phyloP scores from a whole-genome alignment of 139 green algal species.

The Spirogloea muscicola region DNA sequence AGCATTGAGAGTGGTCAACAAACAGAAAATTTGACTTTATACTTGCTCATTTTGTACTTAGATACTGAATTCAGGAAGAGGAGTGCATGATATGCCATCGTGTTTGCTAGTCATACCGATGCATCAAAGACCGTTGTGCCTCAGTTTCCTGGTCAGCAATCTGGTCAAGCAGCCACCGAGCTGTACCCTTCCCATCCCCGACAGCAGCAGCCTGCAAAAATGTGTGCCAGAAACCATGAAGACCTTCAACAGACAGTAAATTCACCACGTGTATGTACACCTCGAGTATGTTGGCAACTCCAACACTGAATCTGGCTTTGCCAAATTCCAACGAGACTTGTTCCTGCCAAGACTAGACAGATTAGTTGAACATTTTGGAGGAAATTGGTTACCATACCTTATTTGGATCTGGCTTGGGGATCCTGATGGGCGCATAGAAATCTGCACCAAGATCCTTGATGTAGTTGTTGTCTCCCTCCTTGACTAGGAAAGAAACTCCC shows the following conservation, averaged over 20 bases:
- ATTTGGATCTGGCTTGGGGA: background rate
- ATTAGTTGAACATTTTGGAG: background rate
- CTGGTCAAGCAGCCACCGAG: slow-evolving; percentile 37
- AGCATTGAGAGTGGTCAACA: slow-evolving; percentile 55
- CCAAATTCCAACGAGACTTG: background rate
- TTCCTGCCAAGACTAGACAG: background rate
- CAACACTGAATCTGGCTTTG: background rate
- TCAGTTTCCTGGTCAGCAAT: slow-evolving; percentile 48
- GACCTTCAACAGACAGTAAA: too few relatives aligned
- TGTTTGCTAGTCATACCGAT: slow-evolving; percentile 24
- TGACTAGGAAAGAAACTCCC: slow-evolving; percentile 33
- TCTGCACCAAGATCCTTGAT: slow-evolving; percentile 25
- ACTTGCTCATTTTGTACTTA: background rate
- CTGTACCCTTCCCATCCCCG: slow-evolving; percentile 29
- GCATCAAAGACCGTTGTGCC: slow-evolving; percentile 50
- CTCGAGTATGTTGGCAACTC: background rate
- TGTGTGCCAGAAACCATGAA: too few relatives aligned
- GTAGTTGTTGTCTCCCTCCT: slow-evolving; percentile 16
- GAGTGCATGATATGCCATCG: background rate
- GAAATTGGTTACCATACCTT: slow-evolving; percentile 7
- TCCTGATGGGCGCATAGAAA: slow-evolving; percentile 12
- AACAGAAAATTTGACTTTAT: background rate
- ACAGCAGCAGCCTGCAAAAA: slow-evolving; percentile 9
- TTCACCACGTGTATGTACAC: background rate
- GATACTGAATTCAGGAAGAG: background rate